A percentile compares a stretch with the other conserved stretches of the same genome.
Conservation (phyloP, 352 stramenopile species). For the Phytopythium helicoides region DNA sequence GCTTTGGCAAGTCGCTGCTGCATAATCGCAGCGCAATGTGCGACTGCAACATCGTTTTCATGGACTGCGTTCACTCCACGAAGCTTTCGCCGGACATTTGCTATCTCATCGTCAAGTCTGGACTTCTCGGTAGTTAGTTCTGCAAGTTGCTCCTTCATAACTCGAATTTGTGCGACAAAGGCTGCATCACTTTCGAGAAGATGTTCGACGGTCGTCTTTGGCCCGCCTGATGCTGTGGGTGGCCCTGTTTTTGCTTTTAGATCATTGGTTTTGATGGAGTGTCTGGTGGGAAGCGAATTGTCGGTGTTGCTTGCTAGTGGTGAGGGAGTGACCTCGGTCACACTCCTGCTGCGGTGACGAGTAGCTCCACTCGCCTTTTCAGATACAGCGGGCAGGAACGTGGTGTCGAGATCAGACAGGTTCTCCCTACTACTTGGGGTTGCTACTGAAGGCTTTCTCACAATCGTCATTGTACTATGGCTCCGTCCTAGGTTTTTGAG, state of each 20-base stretch:
- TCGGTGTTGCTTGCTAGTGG: background rate
- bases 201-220: slow-evolving; percentile 57
- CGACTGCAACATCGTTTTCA: slow-evolving; percentile 73
- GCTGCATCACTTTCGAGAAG: slow-evolving; percentile 64
- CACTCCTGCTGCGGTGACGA: slow-evolving; percentile 4
- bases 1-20: slow-evolving; percentile 69
- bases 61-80: slow-evolving; percentile 71
- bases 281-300: background rate
- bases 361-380: background rate
- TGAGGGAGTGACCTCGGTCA: background rate
- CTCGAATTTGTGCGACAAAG: slow-evolving; percentile 57
- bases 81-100: slow-evolving; percentile 42
- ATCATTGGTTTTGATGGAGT: background rate
- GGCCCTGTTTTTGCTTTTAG: background rate
- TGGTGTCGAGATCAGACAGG: background rate
- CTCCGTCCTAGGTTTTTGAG: slow-evolving; percentile 8
- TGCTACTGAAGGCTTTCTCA: background rate
- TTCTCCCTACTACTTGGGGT: background rate
- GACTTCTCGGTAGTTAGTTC: slow-evolving; percentile 45
- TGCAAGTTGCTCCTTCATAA: slow-evolving; percentile 54
- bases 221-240: background rate
- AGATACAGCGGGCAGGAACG: background rate
- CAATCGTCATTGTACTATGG: slow-evolving; percentile 1
- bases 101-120: slow-evolving; percentile 45
- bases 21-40: slow-evolving; percentile 73